Conservation (phyloP, 164 flowering plant genomes). For the Macadamia tetraphylla region DNA sequence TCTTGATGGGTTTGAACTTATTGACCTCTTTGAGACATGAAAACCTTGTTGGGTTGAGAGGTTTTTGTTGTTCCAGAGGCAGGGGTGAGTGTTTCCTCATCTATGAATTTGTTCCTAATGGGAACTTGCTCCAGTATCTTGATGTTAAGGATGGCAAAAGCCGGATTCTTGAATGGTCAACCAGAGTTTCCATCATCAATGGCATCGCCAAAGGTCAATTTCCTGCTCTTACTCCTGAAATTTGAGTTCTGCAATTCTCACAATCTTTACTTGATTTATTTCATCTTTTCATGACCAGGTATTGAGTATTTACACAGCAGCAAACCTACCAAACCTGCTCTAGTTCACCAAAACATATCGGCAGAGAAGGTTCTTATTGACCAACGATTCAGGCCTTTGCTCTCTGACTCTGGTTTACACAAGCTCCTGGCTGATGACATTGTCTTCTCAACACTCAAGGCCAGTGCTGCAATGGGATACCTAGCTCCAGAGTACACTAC, state of each 20-base stretch:
- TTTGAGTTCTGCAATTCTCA: neutral
- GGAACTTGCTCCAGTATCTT: slow-evolving; percentile 62
- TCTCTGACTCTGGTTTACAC: slow-evolving; percentile 75
- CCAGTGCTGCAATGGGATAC: slow-evolving; percentile 97
- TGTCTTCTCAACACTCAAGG: slow-evolving; percentile 78
- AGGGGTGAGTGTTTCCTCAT: slow-evolving; percentile 91
- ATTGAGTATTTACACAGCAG: slow-evolving; percentile 61
- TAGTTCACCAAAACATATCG: slow-evolving; percentile 82
- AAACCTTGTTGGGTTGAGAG: slow-evolving; percentile 68
- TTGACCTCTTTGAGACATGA: slow-evolving; percentile 73
- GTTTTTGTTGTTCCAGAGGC: slow-evolving; percentile 89
- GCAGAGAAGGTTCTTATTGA: slow-evolving; percentile 86
- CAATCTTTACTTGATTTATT: neutral
- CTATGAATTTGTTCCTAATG: slow-evolving; percentile 74
- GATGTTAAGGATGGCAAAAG: slow-evolving; percentile 48
- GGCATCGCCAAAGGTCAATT: slow-evolving; percentile 88
- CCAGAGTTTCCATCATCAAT: slow-evolving; percentile 63
- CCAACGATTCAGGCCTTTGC: slow-evolving; percentile 52
- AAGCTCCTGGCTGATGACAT: slow-evolving; percentile 82
- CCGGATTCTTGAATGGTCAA: slow-evolving; percentile 71
- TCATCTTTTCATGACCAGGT: slow-evolving; percentile 36
- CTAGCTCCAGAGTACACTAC: slow-evolving; percentile 91
- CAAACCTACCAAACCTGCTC: slow-evolving; percentile 44
- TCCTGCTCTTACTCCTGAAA: neutral
- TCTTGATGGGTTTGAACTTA: slow-evolving; percentile 70